Base-by-base conservation (phyloP, 306 rosid species). In the Hippophae tibetana region DNA sequence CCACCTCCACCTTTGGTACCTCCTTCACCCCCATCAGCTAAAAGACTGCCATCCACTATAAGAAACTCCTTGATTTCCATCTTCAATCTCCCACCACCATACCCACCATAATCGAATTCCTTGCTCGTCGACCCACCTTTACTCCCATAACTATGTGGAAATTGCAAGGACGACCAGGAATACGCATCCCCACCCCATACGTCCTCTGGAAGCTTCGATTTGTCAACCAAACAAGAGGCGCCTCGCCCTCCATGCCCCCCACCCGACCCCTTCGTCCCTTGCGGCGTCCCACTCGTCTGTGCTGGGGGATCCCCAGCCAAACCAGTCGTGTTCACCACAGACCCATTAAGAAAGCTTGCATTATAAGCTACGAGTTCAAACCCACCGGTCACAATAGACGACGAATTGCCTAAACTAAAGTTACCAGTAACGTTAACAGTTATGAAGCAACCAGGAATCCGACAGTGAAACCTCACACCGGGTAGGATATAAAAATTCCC, bases 231-330 rank as follows among this genome's bases (percentile, higher is more conserved):
- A 74, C 99, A 93, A 62, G 85, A 78, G 10, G 99, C 99, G 47
- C 99, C 99, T 57, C 99, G 86, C 62, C 99, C 99, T 3, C 99
- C 99, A 6, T 88, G 94, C 2, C 99, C 99, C 11, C 99, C 99
- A 2, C 99, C 99, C 0, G 84, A 90, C 7, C 99, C 97, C 23
- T 69, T 84, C 12, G 76, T 73, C 67, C 94, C 86, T 62, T 88
- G 97, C 0, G 99, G 99, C 5, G 97, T 84, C 7, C 99, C 99
- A 47, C 99, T 93, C 18, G 99, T 93, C 86, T 93, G 97, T 5
- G 95, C 65, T 27, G 99, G 99, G 41, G 99, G 95, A 8, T 74
- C 47, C 57, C 99, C 99, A 3, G 95, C 97, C 82, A 85, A 56
- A 11, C 70, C 94, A 14, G 97, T 84, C 18, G 95, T 88, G 72